These are phyloP conservation scores for Raddia distichophylla DNA, from an alignment of 176 grass and related monocot species.

Conservation along the genomic window DNA sequence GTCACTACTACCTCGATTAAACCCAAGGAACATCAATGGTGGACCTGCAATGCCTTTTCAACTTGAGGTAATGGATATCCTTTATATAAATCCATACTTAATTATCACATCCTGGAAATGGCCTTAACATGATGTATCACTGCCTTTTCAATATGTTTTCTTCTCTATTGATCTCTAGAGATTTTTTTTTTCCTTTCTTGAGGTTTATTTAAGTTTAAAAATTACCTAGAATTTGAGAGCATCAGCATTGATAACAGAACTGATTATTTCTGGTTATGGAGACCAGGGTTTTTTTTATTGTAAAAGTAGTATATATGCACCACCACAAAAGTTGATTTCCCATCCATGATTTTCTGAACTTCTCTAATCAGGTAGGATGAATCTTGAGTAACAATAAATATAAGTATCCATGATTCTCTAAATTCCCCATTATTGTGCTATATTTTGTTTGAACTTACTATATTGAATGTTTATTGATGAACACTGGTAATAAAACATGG, in stretches of 20 bases:
- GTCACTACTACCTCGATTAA: conserved; percentile 83
- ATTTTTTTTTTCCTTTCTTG: background rate
- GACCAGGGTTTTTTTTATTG: background rate
- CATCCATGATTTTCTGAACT: conserved; percentile 9
- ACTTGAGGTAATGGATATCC: conserved; percentile 74
- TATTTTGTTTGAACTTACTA: background rate
- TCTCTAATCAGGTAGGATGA: conserved; percentile 9
- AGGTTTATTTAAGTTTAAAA: conserved; percentile 1
- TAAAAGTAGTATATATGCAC: conserved; percentile 18
- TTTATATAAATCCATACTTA: conserved; percentile 26
- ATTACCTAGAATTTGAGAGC: conserved; percentile 7
- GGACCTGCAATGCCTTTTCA: conserved; percentile 94
- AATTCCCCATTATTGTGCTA: background rate
- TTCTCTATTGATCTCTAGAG: conserved; percentile 13
- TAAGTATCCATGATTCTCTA: conserved; percentile 27
- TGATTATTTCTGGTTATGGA: conserved; percentile 24
- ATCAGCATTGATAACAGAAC: background rate
- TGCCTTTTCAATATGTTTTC: conserved; percentile 15
- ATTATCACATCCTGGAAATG: background rate
- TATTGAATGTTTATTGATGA: conserved; percentile 18
- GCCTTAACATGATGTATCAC: conserved; percentile 2
- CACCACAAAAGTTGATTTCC: background rate
- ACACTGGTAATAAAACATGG: background rate
- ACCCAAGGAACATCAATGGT: conserved; percentile 73
- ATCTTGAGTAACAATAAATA: conserved; percentile 14